These are phyloP conservation scores for Dactylis glomerata DNA, from an alignment of 176 grass and related monocot species.

Conservation along the genomic window DNA sequence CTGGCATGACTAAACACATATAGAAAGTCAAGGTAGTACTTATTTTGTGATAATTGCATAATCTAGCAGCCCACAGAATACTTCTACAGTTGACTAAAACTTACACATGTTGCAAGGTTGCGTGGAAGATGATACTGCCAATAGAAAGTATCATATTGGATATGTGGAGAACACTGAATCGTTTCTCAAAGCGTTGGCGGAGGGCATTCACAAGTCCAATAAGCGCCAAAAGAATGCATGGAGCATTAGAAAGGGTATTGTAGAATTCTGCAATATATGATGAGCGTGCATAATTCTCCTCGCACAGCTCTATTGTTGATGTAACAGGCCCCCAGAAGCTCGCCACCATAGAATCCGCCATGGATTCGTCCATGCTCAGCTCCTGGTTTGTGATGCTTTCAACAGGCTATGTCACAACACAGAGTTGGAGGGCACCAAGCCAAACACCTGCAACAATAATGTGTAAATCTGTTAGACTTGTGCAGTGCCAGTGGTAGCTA, in stretches of 20 bases:
- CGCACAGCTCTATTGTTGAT: constrained; percentile 66
- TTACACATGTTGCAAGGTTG: constrained; percentile 85
- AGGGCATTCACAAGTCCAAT: constrained; percentile 67
- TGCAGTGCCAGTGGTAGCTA: not conserved
- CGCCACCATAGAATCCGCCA: constrained; percentile 66
- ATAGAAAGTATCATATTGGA: constrained; percentile 82
- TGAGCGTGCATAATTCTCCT: constrained; percentile 68
- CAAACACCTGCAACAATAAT: constrained; percentile 26
- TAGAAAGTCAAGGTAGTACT: not conserved
- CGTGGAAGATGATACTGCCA: constrained; percentile 85
- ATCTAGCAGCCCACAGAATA: not conserved
- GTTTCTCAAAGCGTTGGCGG: constrained; percentile 77
- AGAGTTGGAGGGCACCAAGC: not conserved
- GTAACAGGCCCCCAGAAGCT: constrained; percentile 93
- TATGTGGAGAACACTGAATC: constrained; percentile 78
- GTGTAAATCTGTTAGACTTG: not conserved
- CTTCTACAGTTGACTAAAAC: not conserved
- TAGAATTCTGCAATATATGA: constrained; percentile 83
- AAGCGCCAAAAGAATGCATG: constrained; percentile 64
- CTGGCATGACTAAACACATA: not conserved
- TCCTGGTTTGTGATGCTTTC: not conserved
- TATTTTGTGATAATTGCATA: not conserved
- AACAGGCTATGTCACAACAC: not conserved
- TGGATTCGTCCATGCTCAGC: constrained; percentile 59
- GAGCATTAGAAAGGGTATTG: constrained; percentile 77